Base-by-base conservation (phyloP, 495 filamentous ascomycete genomes). In the Paragyromitra xinjiangensis region DNA sequence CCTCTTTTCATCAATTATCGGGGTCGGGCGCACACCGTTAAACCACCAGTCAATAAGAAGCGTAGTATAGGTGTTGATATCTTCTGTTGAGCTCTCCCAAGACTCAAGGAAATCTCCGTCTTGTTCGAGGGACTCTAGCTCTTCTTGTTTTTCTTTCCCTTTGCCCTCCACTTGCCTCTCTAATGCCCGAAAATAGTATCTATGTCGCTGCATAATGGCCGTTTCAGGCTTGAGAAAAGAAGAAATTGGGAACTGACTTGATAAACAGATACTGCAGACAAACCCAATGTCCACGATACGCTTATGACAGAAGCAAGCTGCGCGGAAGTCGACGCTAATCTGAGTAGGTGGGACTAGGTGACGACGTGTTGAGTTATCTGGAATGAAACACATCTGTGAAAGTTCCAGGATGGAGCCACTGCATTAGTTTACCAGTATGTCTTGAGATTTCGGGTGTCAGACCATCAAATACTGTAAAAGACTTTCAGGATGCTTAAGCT, bases 231-330 rank as follows among this genome's bases (percentile, higher is more conserved):
- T 45, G 42, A 77, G 74, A 73, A 77, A 72, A 77, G 73, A 75
- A 71, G 74, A 77, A 77, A 77, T 77, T 73, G 68, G 74, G 61
- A 61, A 86, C 88, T 82, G 82, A 89, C 88, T 99, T 84, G 93
- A 95, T 77, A 99, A 85, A 83, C 95, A 99, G 71, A 99, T 92
- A 55, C 92, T 95, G 86, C 95, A 99, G 55, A 99, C 96, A 81
- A 91, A 99, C 11, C 93, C 95, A 34, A 95, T 88, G 85, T 97
- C 93, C 69, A 99, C 91, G 14, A 98, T 94, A 29, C 87, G 88
- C 42, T 95, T 87, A 84, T 99, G 95, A 83, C 95, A 99, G 83
- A 99, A 99, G 84, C 95, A 99, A 14, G 95, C 95, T 6, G 95
- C 95, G 9, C 96, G 88, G 83, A 99, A 99, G 86, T 99, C 96